Evolutionary conservation across 2,329 filamentous ascomycete genomes (phyloP), one percentile per base, ranked within the genome.

Genomic region (Ascomycota sp.): DNA sequence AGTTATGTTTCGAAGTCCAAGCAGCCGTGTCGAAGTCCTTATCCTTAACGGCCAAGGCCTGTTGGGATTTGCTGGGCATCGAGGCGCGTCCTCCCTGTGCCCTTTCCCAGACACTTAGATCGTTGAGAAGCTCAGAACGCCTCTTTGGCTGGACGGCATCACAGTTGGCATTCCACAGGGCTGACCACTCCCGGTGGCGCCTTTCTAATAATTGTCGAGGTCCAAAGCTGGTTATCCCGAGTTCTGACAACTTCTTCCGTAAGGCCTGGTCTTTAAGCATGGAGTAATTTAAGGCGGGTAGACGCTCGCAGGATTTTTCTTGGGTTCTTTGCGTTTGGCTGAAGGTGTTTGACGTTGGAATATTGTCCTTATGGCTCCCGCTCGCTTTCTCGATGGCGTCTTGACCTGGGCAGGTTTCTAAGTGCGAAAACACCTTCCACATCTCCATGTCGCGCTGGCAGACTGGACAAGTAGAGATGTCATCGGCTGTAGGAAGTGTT

Each of bases 111-210:
- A 68, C 53, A 15, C 86, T 77, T 9, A 98, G 51, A 35, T 95
- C 86, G 10, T 67, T 69, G 11, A 92, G 52, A 4, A 98, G 51
- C 33, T 89, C 75, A 6, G 55, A 45, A 37, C 79, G 81, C 8
- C 61, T 60, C 45, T 76, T 78, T 0, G 82, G 82, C 2, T 59
- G 58, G 23, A 66, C 67, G 2, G 85, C 77, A 50, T 98, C 89
- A 52, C 83, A 93, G 47, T 98, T 98, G 8, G 91, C 80, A 49
- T 98, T 98, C 77, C 82, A 94, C 12, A 98, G 56, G 23, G 89
- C 94, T 30, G 89, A 65, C 85, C 85, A 98, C 51, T 98, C 89
- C 17, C 69, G 80, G 44, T 95, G 85, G 12, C 91, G 69, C 38
- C 65, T 68, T 46, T 86, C 76, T 31, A 95, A 59, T 2, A 85